These are phyloP conservation scores for Adansonia digitata DNA, from an alignment of 345 rosid genomes.

Conservation along the genomic window DNA sequence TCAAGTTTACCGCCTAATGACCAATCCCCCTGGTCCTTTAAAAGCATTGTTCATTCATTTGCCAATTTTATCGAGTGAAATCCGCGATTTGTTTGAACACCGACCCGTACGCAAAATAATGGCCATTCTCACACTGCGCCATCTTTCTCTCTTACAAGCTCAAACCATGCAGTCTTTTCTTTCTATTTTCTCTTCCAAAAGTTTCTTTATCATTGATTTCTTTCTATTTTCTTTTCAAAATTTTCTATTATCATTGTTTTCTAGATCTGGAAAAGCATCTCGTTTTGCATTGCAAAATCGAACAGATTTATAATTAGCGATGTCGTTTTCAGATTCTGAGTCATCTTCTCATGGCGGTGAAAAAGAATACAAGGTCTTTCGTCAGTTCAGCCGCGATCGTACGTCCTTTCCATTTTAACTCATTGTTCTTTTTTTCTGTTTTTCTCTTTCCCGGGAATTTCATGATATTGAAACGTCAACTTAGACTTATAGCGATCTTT, in stretches of 20 bases:
- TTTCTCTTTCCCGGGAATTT: not conserved
- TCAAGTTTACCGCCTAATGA: too few relatives aligned
- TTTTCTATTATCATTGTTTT: not conserved
- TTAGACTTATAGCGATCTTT: not conserved
- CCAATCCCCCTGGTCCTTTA: too few relatives aligned
- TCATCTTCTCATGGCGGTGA: not conserved
- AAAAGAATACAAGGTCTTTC: constrained; percentile 35
- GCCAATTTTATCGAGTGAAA: too few relatives aligned
- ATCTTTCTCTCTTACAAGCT: not conserved
- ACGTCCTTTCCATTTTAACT: constrained; percentile 17
- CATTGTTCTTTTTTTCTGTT: not conserved
- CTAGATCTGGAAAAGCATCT: not conserved
- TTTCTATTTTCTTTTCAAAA: not conserved
- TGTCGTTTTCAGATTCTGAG: constrained; percentile 2
- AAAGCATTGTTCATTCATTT: too few relatives aligned
- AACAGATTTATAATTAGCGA: not conserved
- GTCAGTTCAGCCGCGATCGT: constrained; percentile 78
- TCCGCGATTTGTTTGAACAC: too few relatives aligned
- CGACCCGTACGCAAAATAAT: not conserved
- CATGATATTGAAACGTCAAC: not conserved
- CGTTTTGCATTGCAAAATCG: not conserved
- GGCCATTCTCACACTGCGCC: constrained; percentile 2
- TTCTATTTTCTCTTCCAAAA: not conserved
- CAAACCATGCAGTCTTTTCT: not conserved
- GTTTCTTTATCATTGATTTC: not conserved